Conservation (phyloP, 2,329 filamentous ascomycete genomes). For the Nothopassalora personata region DNA sequence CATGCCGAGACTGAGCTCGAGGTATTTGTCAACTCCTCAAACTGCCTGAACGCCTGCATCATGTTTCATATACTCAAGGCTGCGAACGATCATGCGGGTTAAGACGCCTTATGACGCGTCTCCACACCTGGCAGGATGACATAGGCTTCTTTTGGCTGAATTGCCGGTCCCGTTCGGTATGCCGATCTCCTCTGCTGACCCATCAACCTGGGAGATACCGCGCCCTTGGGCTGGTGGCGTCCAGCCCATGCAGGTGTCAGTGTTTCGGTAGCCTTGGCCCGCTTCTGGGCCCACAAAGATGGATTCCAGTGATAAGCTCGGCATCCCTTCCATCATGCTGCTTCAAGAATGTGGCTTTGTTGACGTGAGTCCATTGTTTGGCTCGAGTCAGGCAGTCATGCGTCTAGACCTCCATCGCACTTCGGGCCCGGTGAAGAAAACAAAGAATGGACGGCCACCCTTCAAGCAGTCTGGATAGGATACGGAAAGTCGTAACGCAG, state of each 20-base stretch:
- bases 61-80: not conserved
- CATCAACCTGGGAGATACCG: not conserved
- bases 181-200: not conserved
- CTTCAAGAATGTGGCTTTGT: not conserved
- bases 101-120: not conserved
- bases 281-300: not conserved
- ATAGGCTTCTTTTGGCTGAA: not conserved
- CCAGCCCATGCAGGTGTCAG: not conserved
- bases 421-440: not conserved
- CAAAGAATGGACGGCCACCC: not conserved
- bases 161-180: not conserved
- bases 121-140: not conserved
- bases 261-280: not conserved
- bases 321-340: not conserved
- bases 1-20: not conserved
- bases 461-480: not conserved
- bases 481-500: not conserved
- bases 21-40: not conserved
- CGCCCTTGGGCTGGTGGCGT: not conserved
- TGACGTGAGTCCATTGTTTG: not conserved
- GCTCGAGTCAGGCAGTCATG: not conserved
- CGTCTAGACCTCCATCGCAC: not conserved
- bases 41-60: not conserved
- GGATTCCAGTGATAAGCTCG: not conserved
- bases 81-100: not conserved